Evolutionary conservation across 352 stramenopile genomes (phyloP).

Genomic region (Globisporangium cederbergense): DNA sequence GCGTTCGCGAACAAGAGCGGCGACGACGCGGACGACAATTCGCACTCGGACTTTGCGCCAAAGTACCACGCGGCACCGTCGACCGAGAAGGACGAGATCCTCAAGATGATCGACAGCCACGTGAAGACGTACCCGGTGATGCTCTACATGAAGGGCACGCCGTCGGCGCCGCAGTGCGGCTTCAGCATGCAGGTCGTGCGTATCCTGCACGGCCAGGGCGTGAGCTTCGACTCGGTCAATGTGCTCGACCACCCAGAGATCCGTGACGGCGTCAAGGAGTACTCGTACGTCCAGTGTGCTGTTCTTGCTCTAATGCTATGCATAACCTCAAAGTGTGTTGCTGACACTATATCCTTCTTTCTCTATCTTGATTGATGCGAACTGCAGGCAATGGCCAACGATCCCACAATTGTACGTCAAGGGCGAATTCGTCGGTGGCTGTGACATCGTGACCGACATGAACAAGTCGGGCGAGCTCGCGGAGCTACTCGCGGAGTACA

Average conservation of each 20-base stretch:
- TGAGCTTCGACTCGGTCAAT: slow-evolving; percentile 98
- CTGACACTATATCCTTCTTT: neutral
- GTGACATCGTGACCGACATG: slow-evolving; percentile 97
- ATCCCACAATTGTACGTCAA: slow-evolving; percentile 99
- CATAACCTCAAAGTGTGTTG: neutral
- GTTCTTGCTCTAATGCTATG: neutral
- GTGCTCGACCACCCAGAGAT: slow-evolving; percentile 98
- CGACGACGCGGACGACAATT: slow-evolving; percentile 32
- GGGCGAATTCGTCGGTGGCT: slow-evolving; percentile 98
- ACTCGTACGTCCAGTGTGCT: slow-evolving; percentile 74
- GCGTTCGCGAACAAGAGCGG: slow-evolving; percentile 43
- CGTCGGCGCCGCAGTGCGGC: slow-evolving; percentile 94
- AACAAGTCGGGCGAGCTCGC: slow-evolving; percentile 91
- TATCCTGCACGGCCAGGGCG: slow-evolving; percentile 90
- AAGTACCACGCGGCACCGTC: slow-evolving; percentile 84
- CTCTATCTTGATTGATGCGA: neutral
- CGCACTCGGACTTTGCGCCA: slow-evolving; percentile 89
- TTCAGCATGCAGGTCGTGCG: slow-evolving; percentile 97
- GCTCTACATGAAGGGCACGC: slow-evolving; percentile 99
- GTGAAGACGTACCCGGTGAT: slow-evolving; percentile 93
- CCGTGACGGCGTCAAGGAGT: slow-evolving; percentile 98
- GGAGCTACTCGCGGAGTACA: slow-evolving; percentile 85
- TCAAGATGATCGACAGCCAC: slow-evolving; percentile 89
- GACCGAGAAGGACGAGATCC: slow-evolving; percentile 84
- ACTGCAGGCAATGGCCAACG: slow-evolving; percentile 91